Base-by-base conservation (phyloP, 129 eudicot genomes). In the Heracleum sosnowskyi region DNA sequence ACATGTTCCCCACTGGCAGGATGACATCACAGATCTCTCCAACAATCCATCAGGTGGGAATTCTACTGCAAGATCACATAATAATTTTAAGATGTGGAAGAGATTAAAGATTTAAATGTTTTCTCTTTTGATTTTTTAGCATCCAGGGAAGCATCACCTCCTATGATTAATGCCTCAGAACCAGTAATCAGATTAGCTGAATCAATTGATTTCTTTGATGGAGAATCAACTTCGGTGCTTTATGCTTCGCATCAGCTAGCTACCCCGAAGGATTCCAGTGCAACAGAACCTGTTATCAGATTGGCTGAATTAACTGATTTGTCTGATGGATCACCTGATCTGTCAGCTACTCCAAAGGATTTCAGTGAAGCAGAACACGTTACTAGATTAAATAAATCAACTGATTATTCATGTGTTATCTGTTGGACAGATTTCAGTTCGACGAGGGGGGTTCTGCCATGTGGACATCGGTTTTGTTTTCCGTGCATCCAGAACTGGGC, bases 401-500 rank as follows among this genome's bases (percentile, higher is more conserved):
- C 55, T 33, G 91, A 85, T 29, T 66, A 92, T 75, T 92, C 99
- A 53, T 96, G 99, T 79, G 97, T 92, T 11, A 96, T 96, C 82
- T 96, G 99, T 75, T 90, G 91, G 95, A 92, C 97, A 39, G 91
- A 89, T 24, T 92, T 84, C 84, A 92, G 97, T 82, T 83, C 93
- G 77, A 86, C 87, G 20, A 87, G 99, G 79, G 99, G 99, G 60
- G 91, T 90, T 87, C 80, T 96, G 82, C 89, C 89, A 68, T 96
- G 99, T 92, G 99, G 99, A 74, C 99, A 96, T 83, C 91, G 97
- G 22, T 96, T 96, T 84, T 96, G 99, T 83, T 96, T 92, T 81
- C 76, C 89, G 24, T 96, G 99, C 97, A 96, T 96, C 80, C 94
- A 92, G 87, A 84, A 69, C 71, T 96, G 99, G 99, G 97, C 97